A percentile compares a stretch with the other conserved stretches of the same genome.
These are phyloP conservation scores for Nannochloris sp. DNA, from an alignment of 139 green algal genomes.

Conservation along the genomic window DNA sequence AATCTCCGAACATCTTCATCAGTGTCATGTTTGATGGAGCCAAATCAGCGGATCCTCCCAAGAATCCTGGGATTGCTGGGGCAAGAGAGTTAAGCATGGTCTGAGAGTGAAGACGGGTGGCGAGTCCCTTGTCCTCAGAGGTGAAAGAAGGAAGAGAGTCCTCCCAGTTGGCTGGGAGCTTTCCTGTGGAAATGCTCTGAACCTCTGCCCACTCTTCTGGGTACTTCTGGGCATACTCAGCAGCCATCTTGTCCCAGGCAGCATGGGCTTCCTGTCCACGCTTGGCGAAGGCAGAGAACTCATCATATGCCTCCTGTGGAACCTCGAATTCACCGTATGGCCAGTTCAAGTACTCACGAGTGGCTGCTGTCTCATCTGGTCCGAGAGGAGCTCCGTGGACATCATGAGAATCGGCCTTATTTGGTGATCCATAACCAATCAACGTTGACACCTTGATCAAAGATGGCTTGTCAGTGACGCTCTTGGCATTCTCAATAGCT, in stretches of 20 bases:
- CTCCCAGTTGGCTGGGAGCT: constrained; percentile 82
- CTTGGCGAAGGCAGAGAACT: constrained; percentile 30
- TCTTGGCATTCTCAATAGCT: constrained; percentile 57
- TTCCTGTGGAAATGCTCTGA: constrained; percentile 61
- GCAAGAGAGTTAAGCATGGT: constrained; percentile 94
- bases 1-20: constrained; percentile 95
- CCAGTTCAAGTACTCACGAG: constrained; percentile 93
- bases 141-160: constrained; percentile 82
- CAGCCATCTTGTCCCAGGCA: constrained; percentile 63
- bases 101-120: constrained; percentile 93
- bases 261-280: constrained; percentile 56
- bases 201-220: constrained; percentile 76
- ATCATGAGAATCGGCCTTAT: constrained; percentile 96
- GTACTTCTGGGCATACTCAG: constrained; percentile 63
- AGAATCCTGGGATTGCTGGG: constrained; percentile 80
- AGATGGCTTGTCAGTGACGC: constrained; percentile 90
- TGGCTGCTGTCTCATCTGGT: constrained; percentile 84
- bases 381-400: constrained; percentile 95
- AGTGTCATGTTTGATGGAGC: constrained; percentile 98
- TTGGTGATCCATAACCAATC: constrained; percentile 98
- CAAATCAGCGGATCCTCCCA: constrained; percentile 94
- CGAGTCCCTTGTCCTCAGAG: constrained; percentile 85
- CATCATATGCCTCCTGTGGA: constrained; percentile 63
- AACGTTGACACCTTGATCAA: constrained; percentile 95
- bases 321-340: constrained; percentile 87